Percentiles rank a stretch among this genome's conserved stretches.
phyloP scores from a whole-genome alignment of 2,329 filamentous ascomycete genomes.

The Fusarium pseudocircinatum region DNA sequence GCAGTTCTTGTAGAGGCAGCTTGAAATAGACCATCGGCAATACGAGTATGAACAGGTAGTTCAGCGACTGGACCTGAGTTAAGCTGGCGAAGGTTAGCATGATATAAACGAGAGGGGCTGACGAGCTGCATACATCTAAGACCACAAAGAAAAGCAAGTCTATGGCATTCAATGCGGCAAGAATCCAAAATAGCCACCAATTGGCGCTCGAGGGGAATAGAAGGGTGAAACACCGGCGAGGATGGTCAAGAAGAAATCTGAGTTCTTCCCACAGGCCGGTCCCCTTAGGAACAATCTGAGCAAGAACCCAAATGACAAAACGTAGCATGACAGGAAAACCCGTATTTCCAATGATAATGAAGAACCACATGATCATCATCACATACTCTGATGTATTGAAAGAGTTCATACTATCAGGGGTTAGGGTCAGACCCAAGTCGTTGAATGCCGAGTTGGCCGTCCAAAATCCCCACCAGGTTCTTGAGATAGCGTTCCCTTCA shows the following conservation, averaged over 20 bases:
- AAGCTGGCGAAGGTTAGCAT: constrained; percentile 60
- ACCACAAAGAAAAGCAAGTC: constrained; percentile 93
- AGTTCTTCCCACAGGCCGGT: constrained; percentile 89
- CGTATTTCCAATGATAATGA: constrained; percentile 95
- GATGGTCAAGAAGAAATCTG: constrained; percentile 90
- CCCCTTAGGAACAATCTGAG: constrained; percentile 69
- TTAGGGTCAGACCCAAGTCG: constrained; percentile 93
- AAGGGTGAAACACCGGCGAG: constrained; percentile 93
- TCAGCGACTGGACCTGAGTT: constrained; percentile 74
- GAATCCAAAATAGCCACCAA: constrained; percentile 94
- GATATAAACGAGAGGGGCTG: not conserved
- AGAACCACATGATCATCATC: constrained; percentile 80
- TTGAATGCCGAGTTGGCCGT: constrained; percentile 90
- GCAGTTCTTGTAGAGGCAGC: constrained; percentile 90
- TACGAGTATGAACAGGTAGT: constrained; percentile 76
- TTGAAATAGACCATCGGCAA: constrained; percentile 90
- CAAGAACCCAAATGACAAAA: constrained; percentile 87
- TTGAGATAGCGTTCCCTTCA: constrained; percentile 67
- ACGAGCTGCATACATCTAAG: constrained; percentile 74
- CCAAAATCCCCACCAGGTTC: constrained; percentile 92
- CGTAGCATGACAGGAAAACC: constrained; percentile 95
- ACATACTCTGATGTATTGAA: constrained; percentile 82
- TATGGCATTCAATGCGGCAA: constrained; percentile 82
- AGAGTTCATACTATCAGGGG: constrained; percentile 91
- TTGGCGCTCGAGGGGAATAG: constrained; percentile 90